Base-by-base conservation (phyloP, 495 filamentous ascomycete species). In the Lasiosphaeria ovina region DNA sequence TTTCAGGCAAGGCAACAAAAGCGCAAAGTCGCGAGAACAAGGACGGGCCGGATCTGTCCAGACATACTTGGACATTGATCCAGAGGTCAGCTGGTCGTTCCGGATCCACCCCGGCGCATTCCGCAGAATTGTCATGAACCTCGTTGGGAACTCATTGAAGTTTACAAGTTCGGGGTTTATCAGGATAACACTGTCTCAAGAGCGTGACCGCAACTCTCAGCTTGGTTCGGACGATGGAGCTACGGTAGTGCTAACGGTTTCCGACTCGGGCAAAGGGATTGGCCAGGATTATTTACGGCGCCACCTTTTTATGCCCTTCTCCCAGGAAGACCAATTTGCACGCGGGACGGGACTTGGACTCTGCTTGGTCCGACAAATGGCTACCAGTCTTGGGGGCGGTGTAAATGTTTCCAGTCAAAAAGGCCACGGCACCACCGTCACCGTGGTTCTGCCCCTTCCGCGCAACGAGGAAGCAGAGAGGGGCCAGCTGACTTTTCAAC, bases 121-220 rank as follows among this genome's bases (percentile, higher is more conserved):
- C 44, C 81, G 87, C 16, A 83, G 90, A 1, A 82, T 92, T 52
- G 80, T 93, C 36, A 89, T 92, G 87, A 92, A 94, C 62, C 62
- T 94, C 2, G 86, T 91, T 55, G 89, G 90, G 10, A 94, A 94
- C 72, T 85, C 89, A 0, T 80, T 93, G 67, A 94, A 94, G 62
- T 92, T 90, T 64, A 91, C 86, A 6, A 79, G 80, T 6, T 71
- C 74, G 2, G 90, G 90, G 3, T 85, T 77, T 54, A 87, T 94
- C 44, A 77, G 77, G 3, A 69, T 94, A 16, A 80, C 72, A 1
- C 67, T 91, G n/a, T 78, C 76, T 36, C 77, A 83, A 17, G 68
- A 77, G 4, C 69, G 75, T 60, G 58, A 62, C 48, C 68, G 70
- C 31, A 68, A 58, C 48, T 57, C 16, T 52, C 74, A 32, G 47